Evolutionary conservation across 2,329 filamentous ascomycete genomes (phyloP).

Genomic region (Clarireedia sp.): DNA sequence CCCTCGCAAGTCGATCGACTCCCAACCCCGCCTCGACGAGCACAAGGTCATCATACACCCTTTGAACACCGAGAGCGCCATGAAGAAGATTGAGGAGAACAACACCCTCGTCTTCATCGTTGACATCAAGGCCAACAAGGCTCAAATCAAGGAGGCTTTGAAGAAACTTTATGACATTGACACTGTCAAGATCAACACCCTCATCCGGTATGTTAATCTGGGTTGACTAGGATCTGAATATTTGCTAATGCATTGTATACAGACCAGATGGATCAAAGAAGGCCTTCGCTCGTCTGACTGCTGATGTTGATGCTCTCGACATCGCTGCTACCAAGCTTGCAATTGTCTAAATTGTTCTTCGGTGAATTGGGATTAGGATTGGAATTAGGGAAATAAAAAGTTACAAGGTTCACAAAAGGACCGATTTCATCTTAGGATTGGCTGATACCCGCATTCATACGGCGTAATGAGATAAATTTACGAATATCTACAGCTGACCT

Average conservation of each 20-base stretch:
- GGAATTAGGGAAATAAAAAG: slow-evolving; percentile 16
- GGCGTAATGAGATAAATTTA: slow-evolving; percentile 27
- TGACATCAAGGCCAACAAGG: slow-evolving; percentile 97
- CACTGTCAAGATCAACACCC: slow-evolving; percentile 97
- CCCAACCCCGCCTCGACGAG: slow-evolving; percentile 86
- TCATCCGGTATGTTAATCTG: slow-evolving; percentile 69
- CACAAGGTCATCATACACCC: slow-evolving; percentile 98
- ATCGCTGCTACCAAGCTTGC: slow-evolving; percentile 98
- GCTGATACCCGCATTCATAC: slow-evolving; percentile 26
- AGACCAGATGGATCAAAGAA: slow-evolving; percentile 98
- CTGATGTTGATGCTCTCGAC: slow-evolving; percentile 96
- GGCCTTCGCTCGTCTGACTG: slow-evolving; percentile 90
- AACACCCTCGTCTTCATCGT: slow-evolving; percentile 99
- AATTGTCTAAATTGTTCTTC: slow-evolving; percentile 66
- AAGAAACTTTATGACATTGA: slow-evolving; percentile 99
- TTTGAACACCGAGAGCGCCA: slow-evolving; percentile 98
- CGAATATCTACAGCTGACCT: slow-evolving; percentile 17
- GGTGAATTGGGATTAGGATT: slow-evolving; percentile 36
- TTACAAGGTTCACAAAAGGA: background rate
- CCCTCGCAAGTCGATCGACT: slow-evolving; percentile 89
- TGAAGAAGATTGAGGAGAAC: slow-evolving; percentile 99
- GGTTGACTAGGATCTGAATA: background rate
- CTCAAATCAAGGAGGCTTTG: slow-evolving; percentile 94
- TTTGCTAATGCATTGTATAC: slow-evolving; percentile 14
- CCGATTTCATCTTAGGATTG: slow-evolving; percentile 11